Evolutionary conservation across 495 filamentous ascomycete species (phyloP).

Genomic region (Xylaria flabelliformis): DNA sequence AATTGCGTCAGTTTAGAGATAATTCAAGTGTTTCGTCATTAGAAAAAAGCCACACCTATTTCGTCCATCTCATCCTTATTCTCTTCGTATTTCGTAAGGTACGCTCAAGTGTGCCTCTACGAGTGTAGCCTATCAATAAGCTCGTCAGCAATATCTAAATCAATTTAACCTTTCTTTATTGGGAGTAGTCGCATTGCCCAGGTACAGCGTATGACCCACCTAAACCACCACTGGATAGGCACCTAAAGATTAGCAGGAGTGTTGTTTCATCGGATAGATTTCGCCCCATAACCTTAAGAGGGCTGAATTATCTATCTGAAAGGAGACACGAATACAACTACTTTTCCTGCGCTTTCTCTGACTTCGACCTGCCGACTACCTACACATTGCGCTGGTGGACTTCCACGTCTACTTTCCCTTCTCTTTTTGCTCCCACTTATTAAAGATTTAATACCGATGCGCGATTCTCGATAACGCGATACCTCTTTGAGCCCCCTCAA

Average conservation of each 20-base stretch:
- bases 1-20: background rate
- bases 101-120: background rate
- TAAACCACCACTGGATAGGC: slow-evolving; percentile 18
- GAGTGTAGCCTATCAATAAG: background rate
- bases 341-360: slow-evolving; percentile 9
- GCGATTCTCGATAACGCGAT: slow-evolving; percentile 37
- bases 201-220: slow-evolving; percentile 8
- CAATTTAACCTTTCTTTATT: background rate
- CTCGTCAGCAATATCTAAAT: background rate
- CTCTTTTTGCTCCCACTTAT: slow-evolving; percentile 29
- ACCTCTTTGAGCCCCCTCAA: slow-evolving; percentile 12
- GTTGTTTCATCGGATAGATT: slow-evolving; percentile 34
- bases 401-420: slow-evolving; percentile 31
- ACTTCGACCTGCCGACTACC: slow-evolving; percentile 27
- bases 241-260: background rate
- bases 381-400: slow-evolving; percentile 32
- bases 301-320: slow-evolving; percentile 2
- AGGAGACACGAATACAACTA: slow-evolving; percentile 18
- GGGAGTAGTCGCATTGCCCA: background rate
- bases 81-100: background rate
- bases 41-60: background rate
- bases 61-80: background rate
- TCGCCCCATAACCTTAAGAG: slow-evolving; percentile 7
- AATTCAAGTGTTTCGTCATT: background rate
- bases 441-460: slow-evolving; percentile 40